phyloP scores from a whole-genome alignment of 805 yeast genomes.

The Spencermartinsiella europaea region DNA sequence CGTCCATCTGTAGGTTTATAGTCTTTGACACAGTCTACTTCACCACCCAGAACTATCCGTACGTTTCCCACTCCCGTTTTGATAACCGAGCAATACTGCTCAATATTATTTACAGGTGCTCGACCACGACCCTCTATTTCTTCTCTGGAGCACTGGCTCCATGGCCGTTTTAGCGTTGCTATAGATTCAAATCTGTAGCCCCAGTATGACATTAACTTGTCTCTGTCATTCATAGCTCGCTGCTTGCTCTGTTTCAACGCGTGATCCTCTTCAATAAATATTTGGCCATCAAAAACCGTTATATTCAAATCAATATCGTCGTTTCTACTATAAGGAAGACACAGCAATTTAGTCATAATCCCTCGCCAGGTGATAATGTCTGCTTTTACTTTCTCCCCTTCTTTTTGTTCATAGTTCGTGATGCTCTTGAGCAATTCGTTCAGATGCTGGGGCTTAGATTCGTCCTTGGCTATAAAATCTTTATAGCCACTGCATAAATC shows the following conservation, averaged over 20 bases:
- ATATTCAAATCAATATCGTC: conserved; percentile 59
- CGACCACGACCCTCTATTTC: conserved; percentile 63
- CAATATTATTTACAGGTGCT: conserved; percentile 59
- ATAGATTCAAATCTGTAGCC: conserved; percentile 82
- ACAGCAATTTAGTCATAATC: conserved; percentile 65
- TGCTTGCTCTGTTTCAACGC: conserved; percentile 24
- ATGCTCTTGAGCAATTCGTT: conserved; percentile 55
- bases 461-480: conserved; percentile 53
- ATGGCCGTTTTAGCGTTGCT: conserved; percentile 69
- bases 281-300: conserved; percentile 55
- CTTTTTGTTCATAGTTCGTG: conserved; percentile 46
- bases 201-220: conserved; percentile 30
- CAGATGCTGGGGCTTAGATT: conserved; percentile 41
- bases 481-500: conserved; percentile 64
- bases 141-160: conserved; percentile 61
- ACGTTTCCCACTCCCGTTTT: conserved; percentile 76
- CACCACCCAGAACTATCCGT: conserved; percentile 73
- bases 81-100: conserved; percentile 77
- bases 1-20: conserved; percentile 48
- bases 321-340: conserved; percentile 55
- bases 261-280: conserved; percentile 39
- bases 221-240: conserved; percentile 18
- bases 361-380: conserved; percentile 86
- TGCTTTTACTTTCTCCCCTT: conserved; percentile 44
- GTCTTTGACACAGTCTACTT: conserved; percentile 88